Evolutionary conservation across 768 basidiomycete species (phyloP), one percentile per base, ranked within the genome.

Genomic region (Pleurotus pulmonarius): DNA sequence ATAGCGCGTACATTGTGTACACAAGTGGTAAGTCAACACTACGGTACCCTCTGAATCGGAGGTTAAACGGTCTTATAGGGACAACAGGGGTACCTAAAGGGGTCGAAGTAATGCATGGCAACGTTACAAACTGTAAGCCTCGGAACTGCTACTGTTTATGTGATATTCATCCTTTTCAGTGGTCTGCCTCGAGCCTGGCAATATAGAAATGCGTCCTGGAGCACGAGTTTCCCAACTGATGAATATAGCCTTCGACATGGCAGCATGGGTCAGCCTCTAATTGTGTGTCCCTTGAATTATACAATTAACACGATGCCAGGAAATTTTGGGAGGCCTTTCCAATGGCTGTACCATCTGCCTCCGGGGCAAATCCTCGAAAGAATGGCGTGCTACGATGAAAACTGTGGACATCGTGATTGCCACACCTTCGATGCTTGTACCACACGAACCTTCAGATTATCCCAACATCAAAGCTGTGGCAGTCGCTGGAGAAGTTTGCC

Each of bases 191-290:
- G 13, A 15, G 20, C 83, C 83, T 22, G 83, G 83, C n/a, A 83
- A 81, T 59, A 70, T 85, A 8, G 75, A 76, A 29, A 84, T 86
- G 80, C 58, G 65, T n/a, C 81, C 81, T 1, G 82, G 83, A 11
- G 61, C 75, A 26, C 75, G 80, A 9, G 82, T 85, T 18, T 76
- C 82, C 6, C 83, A 85, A 61, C 69, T 85, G 20, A 75, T 86
- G 68, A 85, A 85, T 59, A 78, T 86, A 44, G 79, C 83, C 3
- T 86, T 85, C 63, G 85, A 86, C 60, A 85, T 86, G 82, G 82
- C 80, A 43, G 82, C 82, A 16, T 86, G 85, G 85, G 81, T 53
- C 6, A 41, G 51, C 18, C 3, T 22, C 41, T 7, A 43, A 25
- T 40, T 48, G 56, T 56, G 56, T 56, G 75, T 76, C 70, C 66